Evolutionary conservation across 345 rosid genomes (phyloP), one percentile per base, ranked within the genome.

Genomic region (Rhodamnia argentea): DNA sequence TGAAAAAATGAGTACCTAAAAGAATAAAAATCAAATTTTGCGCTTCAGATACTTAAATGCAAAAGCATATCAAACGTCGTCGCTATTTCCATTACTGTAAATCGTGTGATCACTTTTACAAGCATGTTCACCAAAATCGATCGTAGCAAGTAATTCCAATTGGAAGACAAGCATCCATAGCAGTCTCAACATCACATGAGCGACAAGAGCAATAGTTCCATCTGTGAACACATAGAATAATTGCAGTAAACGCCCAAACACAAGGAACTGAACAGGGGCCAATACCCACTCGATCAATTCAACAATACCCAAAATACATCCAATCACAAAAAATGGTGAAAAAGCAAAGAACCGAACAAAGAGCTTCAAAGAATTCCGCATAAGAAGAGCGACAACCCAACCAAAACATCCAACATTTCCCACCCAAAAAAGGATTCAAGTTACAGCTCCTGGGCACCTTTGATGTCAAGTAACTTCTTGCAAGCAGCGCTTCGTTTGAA

Each of bases 401-500:
- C n/a, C 32, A 27, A 54, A 1, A 82, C n/a, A 29, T 62, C 75
- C 40, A 14, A 15, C 37, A 26, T 20, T 42, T 29, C 20, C 47
- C 42, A 29, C 27, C 75, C 40, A 32, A 0, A 62, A n/a, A 29
- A 62, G n/a, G 76, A 32, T 64, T 64, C 76, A 37, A 32, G 84
- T 26, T 83, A 90, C 93, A 90, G 93, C 57, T 89, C 90, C 87
- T 88, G 88, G 64, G 89, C 91, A 89, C 89, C 93, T 52, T 89
- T 91, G 87, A 89, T 88, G 75, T 92, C 92, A 70, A 92, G 91
- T 89, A 90, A 89, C 92, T 92, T 92, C 90, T 88, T 88, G 88
- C 94, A 90, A 12, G 91, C 92, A 10, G 92, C 90, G 24, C n/a
- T n/a, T n/a, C n/a, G n/a, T n/a, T 91, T 91, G 87, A 91, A 90